Percentiles rank a stretch among this genome's conserved stretches.
These are phyloP conservation scores for Candida nanaspora DNA, from an alignment of 805 yeast genomes.

Conservation along the genomic window DNA sequence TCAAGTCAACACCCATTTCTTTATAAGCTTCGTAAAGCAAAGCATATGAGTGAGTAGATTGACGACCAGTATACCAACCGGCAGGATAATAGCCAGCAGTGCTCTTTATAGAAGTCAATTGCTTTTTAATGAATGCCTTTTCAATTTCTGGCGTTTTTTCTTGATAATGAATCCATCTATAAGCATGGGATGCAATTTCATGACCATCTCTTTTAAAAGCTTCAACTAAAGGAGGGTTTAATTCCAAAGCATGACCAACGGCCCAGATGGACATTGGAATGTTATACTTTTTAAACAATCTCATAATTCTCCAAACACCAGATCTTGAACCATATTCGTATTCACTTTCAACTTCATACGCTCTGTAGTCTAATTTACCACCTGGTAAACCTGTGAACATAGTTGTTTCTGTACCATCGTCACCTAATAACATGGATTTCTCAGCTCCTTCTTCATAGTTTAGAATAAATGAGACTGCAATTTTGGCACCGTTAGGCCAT, in stretches of 20 bases:
- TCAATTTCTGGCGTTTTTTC: conserved; percentile 25
- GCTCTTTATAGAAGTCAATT: conserved; percentile 22
- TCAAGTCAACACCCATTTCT: conserved; percentile 24
- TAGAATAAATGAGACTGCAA: conserved; percentile 18
- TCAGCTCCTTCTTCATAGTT: conserved; percentile 24
- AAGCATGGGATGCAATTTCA: conserved; percentile 32
- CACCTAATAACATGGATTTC: conserved; percentile 9
- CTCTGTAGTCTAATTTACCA: conserved; percentile 2
- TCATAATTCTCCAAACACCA: conserved; percentile 20
- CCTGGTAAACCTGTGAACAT: conserved; percentile 4
- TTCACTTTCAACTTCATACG: conserved; percentile 6
- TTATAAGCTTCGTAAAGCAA: conserved; percentile 27
- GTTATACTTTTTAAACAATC: conserved; percentile 24
- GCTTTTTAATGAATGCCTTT: conserved; percentile 24
- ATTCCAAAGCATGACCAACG: conserved; percentile 32
- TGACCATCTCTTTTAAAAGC: conserved; percentile 31
- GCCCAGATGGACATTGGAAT: conserved; percentile 29
- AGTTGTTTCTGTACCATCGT: conserved; percentile 8
- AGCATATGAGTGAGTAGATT: conserved; percentile 25
- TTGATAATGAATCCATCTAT: conserved; percentile 30
- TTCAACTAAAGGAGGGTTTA: conserved; percentile 25
- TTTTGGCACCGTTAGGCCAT: conserved; percentile 17
- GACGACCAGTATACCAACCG: conserved; percentile 32
- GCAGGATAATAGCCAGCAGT: conserved; percentile 26
- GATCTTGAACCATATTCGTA: conserved; percentile 4